phyloP scores from a whole-genome alignment of 1,139 yeast species.

The Geotrichum australiense region DNA sequence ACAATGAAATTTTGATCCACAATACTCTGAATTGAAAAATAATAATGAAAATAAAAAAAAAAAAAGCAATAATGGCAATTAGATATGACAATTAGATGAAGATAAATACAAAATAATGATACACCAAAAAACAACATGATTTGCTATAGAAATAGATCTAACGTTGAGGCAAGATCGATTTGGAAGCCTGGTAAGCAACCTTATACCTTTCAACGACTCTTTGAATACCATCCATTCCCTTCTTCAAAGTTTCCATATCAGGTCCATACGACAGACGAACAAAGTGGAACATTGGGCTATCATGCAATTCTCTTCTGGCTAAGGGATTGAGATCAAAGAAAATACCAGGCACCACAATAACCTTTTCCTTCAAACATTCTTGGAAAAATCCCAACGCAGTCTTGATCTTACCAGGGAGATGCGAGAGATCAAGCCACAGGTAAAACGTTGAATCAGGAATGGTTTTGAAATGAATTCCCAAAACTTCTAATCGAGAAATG shows the following conservation, averaged over 20 bases:
- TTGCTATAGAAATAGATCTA: neutral
- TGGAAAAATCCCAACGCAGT: constrained; percentile 64
- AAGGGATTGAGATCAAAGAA: constrained; percentile 61
- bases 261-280: constrained; percentile 63
- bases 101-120: neutral
- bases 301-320: constrained; percentile 53
- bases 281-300: constrained; percentile 57
- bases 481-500: constrained; percentile 43
- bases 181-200: constrained; percentile 16
- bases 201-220: constrained; percentile 41
- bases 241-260: constrained; percentile 45
- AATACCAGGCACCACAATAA: constrained; percentile 61
- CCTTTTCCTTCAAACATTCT: constrained; percentile 58
- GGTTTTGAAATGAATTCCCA: constrained; percentile 52
- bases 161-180: constrained; percentile 17
- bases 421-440: constrained; percentile 55
- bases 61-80: neutral
- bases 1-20: no score
- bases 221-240: constrained; percentile 65
- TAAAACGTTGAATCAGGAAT: constrained; percentile 60
- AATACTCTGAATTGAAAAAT: no score
- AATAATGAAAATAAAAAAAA: neutral
- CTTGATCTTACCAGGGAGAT: constrained; percentile 52
- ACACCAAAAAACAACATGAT: neutral
- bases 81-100: neutral